phyloP scores from a whole-genome alignment of 1,139 yeast genomes.

The Schizosaccharomyces versatilis region DNA sequence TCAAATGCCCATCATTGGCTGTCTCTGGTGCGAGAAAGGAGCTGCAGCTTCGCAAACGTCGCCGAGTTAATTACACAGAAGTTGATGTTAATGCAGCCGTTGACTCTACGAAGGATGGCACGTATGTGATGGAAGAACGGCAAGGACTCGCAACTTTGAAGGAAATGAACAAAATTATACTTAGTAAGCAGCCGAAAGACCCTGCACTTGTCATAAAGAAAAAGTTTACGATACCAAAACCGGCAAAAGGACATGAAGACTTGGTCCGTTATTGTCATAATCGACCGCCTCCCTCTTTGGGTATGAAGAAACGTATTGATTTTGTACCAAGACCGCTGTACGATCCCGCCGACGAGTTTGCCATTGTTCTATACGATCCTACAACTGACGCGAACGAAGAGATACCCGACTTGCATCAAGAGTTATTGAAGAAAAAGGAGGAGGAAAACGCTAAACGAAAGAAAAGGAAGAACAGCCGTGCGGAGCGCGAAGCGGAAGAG shows the following conservation, averaged over 20 bases:
- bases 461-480: background rate
- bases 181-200: background rate
- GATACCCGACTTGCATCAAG: slow-evolving; percentile 21
- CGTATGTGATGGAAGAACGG: slow-evolving; percentile 4
- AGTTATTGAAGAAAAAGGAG: slow-evolving; percentile 1
- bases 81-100: slow-evolving; percentile 3
- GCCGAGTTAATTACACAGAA: slow-evolving; percentile 9
- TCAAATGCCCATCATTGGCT: slow-evolving; percentile 10
- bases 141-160: background rate
- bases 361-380: slow-evolving; percentile 87
- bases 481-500: background rate
- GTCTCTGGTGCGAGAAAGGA: slow-evolving; percentile 1
- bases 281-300: slow-evolving; percentile 44
- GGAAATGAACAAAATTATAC: background rate
- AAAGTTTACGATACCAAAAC: slow-evolving; percentile 5
- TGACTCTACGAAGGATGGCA: slow-evolving; percentile 5
- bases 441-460: slow-evolving; percentile 9
- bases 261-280: slow-evolving; percentile 4
- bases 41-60: slow-evolving; percentile 11
- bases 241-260: slow-evolving; percentile 5
- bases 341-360: slow-evolving; percentile 83
- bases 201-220: background rate
- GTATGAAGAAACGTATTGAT: slow-evolving; percentile 47
- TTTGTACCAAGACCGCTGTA: slow-evolving; percentile 74
- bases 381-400: slow-evolving; percentile 43